A percentile compares a stretch with the other conserved stretches of the same genome.
These are phyloP conservation scores for Scheffersomyces quercinus DNA, from an alignment of 1,139 yeast species.

Conservation along the genomic window DNA sequence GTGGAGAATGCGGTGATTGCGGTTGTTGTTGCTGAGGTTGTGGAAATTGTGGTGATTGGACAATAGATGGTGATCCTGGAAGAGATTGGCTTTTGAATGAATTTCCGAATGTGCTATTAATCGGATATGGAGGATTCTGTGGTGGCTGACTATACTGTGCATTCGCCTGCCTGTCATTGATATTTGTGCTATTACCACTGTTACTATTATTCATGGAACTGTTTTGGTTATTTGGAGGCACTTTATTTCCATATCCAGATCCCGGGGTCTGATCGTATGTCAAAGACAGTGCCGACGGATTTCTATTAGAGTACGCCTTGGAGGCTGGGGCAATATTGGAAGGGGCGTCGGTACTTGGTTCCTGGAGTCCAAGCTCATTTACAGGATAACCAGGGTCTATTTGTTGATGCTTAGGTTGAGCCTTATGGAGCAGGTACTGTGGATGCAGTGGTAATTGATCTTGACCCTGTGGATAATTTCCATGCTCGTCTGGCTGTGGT, in stretches of 20 bases:
- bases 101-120: too few species aligned
- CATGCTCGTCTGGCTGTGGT: constrained; percentile 7
- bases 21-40: constrained; percentile 1
- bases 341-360: neutral
- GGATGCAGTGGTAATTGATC: neutral
- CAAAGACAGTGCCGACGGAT: neutral
- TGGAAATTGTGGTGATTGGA: neutral
- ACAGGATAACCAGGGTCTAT: neutral
- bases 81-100: too few species aligned
- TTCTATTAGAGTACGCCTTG: too few species aligned
- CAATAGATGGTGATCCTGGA: too few species aligned
- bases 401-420: neutral
- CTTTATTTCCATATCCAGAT: too few species aligned
- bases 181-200: too few species aligned
- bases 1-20: neutral
- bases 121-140: too few species aligned
- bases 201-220: too few species aligned
- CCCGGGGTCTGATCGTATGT: neutral
- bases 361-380: neutral
- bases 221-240: too few species aligned
- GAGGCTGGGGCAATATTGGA: too few species aligned
- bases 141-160: too few species aligned
- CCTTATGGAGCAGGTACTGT: neutral
- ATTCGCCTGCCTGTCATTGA: too few species aligned
- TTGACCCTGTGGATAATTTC: neutral